phyloP scores from a whole-genome alignment of 495 filamentous ascomycete genomes.

The Penicillium coffeae region DNA sequence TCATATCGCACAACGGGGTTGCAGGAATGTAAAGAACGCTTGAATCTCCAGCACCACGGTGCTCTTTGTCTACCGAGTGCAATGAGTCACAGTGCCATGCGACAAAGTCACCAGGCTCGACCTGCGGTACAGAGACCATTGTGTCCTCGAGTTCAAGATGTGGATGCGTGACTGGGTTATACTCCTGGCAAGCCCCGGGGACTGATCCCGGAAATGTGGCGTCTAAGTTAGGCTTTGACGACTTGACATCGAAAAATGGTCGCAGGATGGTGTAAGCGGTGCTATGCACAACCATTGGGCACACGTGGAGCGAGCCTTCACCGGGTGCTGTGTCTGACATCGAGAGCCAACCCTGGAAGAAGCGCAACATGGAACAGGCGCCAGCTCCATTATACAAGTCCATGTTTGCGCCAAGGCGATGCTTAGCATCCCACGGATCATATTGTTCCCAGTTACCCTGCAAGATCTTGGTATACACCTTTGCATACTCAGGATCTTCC shows the following conservation, averaged over 20 bases:
- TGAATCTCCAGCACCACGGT: constrained; percentile 65
- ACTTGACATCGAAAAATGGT: constrained; percentile 67
- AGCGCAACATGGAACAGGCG: constrained; percentile 77
- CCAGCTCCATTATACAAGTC: constrained; percentile 82
- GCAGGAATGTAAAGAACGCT: constrained; percentile 86
- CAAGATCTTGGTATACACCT: constrained; percentile 70
- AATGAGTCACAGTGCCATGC: constrained; percentile 83
- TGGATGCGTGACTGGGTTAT: constrained; percentile 66
- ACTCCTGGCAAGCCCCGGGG: constrained; percentile 73
- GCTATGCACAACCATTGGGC: constrained; percentile 67
- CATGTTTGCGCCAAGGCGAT: constrained; percentile 62
- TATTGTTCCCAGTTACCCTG: constrained; percentile 76
- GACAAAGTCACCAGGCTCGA: constrained; percentile 81
- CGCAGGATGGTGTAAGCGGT: constrained; percentile 81
- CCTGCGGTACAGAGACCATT: constrained; percentile 76
- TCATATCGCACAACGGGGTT: constrained; percentile 73
- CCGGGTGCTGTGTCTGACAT: constrained; percentile 68
- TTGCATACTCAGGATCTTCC: constrained; percentile 75
- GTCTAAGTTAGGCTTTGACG: constrained; percentile 41
- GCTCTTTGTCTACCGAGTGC: constrained; percentile 81
- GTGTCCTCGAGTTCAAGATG: constrained; percentile 65
- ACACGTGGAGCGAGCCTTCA: constrained; percentile 80
- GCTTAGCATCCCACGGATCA: constrained; percentile 74
- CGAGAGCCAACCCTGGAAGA: constrained; percentile 85
- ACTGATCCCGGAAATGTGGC: constrained; percentile 67